phyloP scores from a whole-genome alignment of 768 basidiomycete genomes.

The Cystofilobasidium capitatum region DNA sequence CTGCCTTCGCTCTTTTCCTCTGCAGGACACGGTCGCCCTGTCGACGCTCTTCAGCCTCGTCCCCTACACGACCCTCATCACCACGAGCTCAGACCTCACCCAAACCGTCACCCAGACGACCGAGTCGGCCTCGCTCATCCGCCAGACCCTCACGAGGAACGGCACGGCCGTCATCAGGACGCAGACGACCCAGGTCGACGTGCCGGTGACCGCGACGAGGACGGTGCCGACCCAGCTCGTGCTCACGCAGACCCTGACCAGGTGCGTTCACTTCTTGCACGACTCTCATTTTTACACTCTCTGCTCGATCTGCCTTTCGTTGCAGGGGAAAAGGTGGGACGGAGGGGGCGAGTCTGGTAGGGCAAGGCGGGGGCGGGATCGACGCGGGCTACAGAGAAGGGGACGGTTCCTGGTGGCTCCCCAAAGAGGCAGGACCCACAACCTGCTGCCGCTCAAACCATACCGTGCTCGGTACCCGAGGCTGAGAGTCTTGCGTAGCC shows the following conservation, averaged over 20 bases:
- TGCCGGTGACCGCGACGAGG: neutral
- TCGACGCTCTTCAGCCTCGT: neutral
- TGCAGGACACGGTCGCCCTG: neutral
- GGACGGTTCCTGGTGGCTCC: too few relatives aligned
- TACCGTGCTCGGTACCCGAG: too few relatives aligned
- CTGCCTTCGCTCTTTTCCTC: neutral
- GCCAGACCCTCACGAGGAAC: neutral
- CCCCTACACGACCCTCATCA: neutral
- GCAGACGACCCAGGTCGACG: neutral
- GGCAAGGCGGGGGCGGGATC: too few relatives aligned
- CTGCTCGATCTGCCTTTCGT: too few relatives aligned
- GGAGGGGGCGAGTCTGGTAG: too few relatives aligned
- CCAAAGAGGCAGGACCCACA: too few relatives aligned
- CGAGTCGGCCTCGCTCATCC: neutral
- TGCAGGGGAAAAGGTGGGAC: too few relatives aligned
- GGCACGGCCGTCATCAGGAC: neutral
- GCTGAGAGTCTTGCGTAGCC: too few relatives aligned
- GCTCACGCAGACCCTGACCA: neutral
- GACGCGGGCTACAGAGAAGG: too few relatives aligned
- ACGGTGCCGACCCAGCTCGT: neutral
- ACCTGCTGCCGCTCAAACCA: too few relatives aligned
- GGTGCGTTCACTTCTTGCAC: too few relatives aligned
- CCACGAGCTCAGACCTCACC: neutral
- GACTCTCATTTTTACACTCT: too few relatives aligned
- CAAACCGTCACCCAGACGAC: neutral